Evolutionary conservation across 1,139 yeast genomes (phyloP).

Genomic region (Komagataea norvegica): DNA sequence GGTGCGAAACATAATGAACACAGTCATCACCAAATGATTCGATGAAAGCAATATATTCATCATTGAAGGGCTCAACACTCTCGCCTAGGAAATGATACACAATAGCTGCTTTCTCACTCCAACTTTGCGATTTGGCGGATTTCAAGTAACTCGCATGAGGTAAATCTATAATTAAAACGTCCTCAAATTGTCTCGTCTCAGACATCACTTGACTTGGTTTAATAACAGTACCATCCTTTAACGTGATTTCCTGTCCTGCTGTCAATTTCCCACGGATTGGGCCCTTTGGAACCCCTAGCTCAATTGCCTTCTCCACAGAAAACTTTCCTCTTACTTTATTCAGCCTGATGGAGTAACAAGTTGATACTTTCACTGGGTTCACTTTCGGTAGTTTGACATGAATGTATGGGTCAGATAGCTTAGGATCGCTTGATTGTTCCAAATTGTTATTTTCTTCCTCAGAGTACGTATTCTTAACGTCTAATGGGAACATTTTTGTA

Average conservation of each 20-base stretch:
- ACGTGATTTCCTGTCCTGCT: slow-evolving; percentile 51
- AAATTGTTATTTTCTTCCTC: slow-evolving; percentile 11
- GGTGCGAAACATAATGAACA: slow-evolving; percentile 68
- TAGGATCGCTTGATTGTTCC: slow-evolving; percentile 20
- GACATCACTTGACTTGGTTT: slow-evolving; percentile 72
- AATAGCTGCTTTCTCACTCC: slow-evolving; percentile 26
- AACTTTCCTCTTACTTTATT: slow-evolving; percentile 77
- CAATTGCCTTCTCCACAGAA: slow-evolving; percentile 57
- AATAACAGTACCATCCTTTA: slow-evolving; percentile 55
- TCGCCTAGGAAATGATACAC: slow-evolving; percentile 78
- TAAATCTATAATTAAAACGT: slow-evolving; percentile 67
- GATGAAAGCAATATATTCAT: slow-evolving; percentile 43
- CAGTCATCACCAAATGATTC: slow-evolving; percentile 45
- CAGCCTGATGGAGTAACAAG: slow-evolving; percentile 63
- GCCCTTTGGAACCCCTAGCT: slow-evolving; percentile 68
- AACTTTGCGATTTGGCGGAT: slow-evolving; percentile 30
- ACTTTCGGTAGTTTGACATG: slow-evolving; percentile 32
- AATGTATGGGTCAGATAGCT: slow-evolving; percentile 31
- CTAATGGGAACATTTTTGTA: slow-evolving; percentile 24
- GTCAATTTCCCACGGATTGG: slow-evolving; percentile 53
- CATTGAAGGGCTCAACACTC: slow-evolving; percentile 45
- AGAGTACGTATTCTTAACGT: slow-evolving; percentile 15
- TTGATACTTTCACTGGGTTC: slow-evolving; percentile 27
- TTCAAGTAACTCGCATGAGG: slow-evolving; percentile 54
- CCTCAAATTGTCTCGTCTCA: slow-evolving; percentile 51